Conservation (phyloP, 805 yeast genomes). For the Teunomyces aglyptinius region DNA sequence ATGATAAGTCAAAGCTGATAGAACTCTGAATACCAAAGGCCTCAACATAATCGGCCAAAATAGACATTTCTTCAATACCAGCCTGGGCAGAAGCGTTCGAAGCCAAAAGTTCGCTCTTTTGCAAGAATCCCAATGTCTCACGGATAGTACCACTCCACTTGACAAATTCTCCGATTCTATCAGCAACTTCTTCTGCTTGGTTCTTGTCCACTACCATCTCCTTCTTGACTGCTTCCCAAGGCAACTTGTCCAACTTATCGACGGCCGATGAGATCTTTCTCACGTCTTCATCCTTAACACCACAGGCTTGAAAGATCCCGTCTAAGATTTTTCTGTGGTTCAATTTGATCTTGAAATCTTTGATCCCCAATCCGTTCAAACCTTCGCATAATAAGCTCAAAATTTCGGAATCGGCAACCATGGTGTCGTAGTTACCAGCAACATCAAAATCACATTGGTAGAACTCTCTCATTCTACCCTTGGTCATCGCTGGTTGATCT, state of each 20-base stretch:
- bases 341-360: constrained; percentile 85
- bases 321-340: constrained; percentile 96
- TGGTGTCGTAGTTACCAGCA: constrained; percentile 88
- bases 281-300: constrained; percentile 91
- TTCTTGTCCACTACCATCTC: constrained; percentile 92
- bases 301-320: constrained; percentile 93
- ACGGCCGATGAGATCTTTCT: constrained; percentile 93
- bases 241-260: constrained; percentile 90
- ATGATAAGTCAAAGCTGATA: constrained; percentile 85
- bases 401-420: constrained; percentile 96
- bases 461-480: constrained; percentile 99
- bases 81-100: constrained; percentile 69
- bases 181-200: constrained; percentile 89
- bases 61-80: constrained; percentile 79
- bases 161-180: constrained; percentile 88
- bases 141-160: constrained; percentile 75
- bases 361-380: constrained; percentile 75
- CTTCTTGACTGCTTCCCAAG: constrained; percentile 91
- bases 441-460: constrained; percentile 98
- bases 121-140: constrained; percentile 56
- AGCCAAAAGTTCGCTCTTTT: constrained; percentile 55
- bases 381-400: constrained; percentile 83
- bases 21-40: constrained; percentile 71
- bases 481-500: constrained; percentile 99
- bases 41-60: constrained; percentile 71